Percentiles rank a stretch among this genome's conserved stretches.
phyloP scores from a whole-genome alignment of 1,284 basidiomycete species.

The Heterobasidion parviporum region DNA sequence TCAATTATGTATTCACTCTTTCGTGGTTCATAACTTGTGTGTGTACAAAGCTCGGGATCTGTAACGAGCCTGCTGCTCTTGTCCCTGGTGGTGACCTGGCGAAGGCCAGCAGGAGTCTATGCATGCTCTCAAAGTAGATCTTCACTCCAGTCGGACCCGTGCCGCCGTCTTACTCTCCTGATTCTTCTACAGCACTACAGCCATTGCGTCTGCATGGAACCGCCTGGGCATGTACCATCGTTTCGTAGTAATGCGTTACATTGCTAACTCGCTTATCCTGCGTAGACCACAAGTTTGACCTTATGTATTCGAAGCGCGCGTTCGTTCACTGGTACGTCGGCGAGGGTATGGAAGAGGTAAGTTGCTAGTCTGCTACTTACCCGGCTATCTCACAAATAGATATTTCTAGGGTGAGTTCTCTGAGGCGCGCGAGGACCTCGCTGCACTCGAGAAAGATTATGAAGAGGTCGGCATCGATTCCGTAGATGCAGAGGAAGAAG shows the following conservation, averaged over 20 bases:
- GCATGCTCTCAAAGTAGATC: slow-evolving; percentile 85
- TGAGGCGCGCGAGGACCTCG: slow-evolving; percentile 94
- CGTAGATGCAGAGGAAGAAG: slow-evolving; percentile 76
- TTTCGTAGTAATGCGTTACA: background rate
- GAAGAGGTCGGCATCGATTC: slow-evolving; percentile 93
- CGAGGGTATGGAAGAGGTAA: slow-evolving; percentile 91
- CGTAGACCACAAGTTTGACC: slow-evolving; percentile 96
- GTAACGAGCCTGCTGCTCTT: slow-evolving; percentile 88
- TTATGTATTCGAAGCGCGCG: slow-evolving; percentile 89
- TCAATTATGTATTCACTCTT: slow-evolving; percentile 27
- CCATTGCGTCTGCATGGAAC: slow-evolving; percentile 92
- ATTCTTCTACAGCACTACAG: slow-evolving; percentile 62
- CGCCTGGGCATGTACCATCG: slow-evolving; percentile 59
- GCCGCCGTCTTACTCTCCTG: slow-evolving; percentile 3
- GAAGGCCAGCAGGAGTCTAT: slow-evolving; percentile 88
- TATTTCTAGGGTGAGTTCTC: slow-evolving; percentile 76
- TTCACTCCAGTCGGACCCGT: background rate
- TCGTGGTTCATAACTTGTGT: slow-evolving; percentile 1
- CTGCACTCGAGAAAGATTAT: slow-evolving; percentile 95
- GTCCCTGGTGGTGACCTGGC: slow-evolving; percentile 95
- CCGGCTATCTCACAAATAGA: background rate
- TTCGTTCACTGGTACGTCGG: slow-evolving; percentile 95
- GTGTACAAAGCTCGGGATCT: slow-evolving; percentile 73
- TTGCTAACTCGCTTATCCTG: background rate
- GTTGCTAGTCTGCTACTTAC: background rate